Base-by-base conservation (phyloP, 2,329 filamentous ascomycete genomes). In the Parascedosporium putredinis region DNA sequence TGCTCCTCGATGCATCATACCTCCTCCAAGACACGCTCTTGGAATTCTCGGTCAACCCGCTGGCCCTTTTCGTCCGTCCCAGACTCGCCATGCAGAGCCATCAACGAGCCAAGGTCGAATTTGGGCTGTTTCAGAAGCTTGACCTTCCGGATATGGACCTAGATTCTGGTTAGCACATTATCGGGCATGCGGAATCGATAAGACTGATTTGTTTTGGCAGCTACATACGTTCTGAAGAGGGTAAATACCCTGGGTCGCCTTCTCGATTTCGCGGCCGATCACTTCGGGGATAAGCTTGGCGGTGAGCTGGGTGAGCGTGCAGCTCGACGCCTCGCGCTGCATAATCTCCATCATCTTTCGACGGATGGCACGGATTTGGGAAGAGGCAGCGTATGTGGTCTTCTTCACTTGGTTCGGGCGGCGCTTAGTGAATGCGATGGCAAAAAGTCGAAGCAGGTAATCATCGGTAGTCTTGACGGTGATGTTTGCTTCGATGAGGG, bases 311-410 rank as follows among this genome's bases (percentile, higher is more conserved):
- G 87, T 84, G 60, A 98, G 83, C 58, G 89, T 95, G 83, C 89
- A 95, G 78, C 80, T 88, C 62, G 86, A 81, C 56, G 93, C 93
- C 80, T 98, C 93, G 64, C 90, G 86, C 74, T 87, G 82, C 74
- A 98, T 97, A 75, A 98, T 97, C 76, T 98, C 93, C 58, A 82
- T 86, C 93, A 98, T 98, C 88, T 98, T 97, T 82, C 90, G 93
- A 74, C 93, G 87, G 73, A 98, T 98, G 62, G 86, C 84, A 61
- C 91, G 86, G 73, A 97, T 97, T 78, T 98, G 93, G 58, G 93
- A 97, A 58, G 88, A 89, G 59, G 85, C 85, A 62, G 93, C 93
- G 70, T 98, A 98, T 70, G 93, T 98, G 66, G 93, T 98, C 87
- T 97, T 98, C 87, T 95, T 95, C 81, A 98, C 91, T 82, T 98